Percentiles rank a stretch among this genome's conserved stretches.
phyloP scores from a whole-genome alignment of 176 grass and related monocot genomes.

The Olyra latifolia region DNA sequence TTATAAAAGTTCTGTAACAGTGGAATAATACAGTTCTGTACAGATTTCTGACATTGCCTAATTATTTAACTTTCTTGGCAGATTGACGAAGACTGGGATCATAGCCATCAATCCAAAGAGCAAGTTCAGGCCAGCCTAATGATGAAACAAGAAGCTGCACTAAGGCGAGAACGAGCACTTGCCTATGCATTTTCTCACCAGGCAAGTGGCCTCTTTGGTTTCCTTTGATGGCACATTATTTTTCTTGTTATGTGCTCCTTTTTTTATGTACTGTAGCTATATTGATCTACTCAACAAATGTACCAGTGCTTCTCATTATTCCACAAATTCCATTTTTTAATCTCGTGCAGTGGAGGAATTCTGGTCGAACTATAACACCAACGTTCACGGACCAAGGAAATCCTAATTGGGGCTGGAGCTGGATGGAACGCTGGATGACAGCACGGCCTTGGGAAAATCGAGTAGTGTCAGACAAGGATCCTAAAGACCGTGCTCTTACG shows the following conservation, averaged over 20 bases:
- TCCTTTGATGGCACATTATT: background rate
- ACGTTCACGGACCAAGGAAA: slow-evolving; percentile 76
- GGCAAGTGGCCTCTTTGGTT: slow-evolving; percentile 38
- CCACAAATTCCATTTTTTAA: background rate
- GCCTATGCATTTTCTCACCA: slow-evolving; percentile 99
- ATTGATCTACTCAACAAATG: background rate
- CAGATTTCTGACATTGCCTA: background rate
- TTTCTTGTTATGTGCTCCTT: slow-evolving; percentile 7
- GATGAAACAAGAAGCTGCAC: slow-evolving; percentile 80
- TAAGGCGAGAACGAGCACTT: slow-evolving; percentile 83
- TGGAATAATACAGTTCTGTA: background rate
- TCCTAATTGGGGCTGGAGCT: slow-evolving; percentile 96
- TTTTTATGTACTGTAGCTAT: background rate
- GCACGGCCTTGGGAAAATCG: slow-evolving; percentile 69
- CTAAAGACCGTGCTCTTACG: slow-evolving; percentile 26
- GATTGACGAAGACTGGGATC: slow-evolving; percentile 89
- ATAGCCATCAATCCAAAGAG: slow-evolving; percentile 84
- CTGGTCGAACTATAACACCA: slow-evolving; percentile 52
- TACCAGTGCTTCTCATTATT: background rate
- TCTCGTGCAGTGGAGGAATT: slow-evolving; percentile 73
- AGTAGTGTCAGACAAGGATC: slow-evolving; percentile 52
- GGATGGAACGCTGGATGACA: slow-evolving; percentile 93
- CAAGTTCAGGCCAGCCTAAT: slow-evolving; percentile 62
- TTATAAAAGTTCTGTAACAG: background rate
- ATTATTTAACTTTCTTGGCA: slow-evolving; percentile 28